These are phyloP conservation scores for Aspergillus bombycis DNA, from an alignment of 2,329 filamentous ascomycete species.

Conservation along the genomic window DNA sequence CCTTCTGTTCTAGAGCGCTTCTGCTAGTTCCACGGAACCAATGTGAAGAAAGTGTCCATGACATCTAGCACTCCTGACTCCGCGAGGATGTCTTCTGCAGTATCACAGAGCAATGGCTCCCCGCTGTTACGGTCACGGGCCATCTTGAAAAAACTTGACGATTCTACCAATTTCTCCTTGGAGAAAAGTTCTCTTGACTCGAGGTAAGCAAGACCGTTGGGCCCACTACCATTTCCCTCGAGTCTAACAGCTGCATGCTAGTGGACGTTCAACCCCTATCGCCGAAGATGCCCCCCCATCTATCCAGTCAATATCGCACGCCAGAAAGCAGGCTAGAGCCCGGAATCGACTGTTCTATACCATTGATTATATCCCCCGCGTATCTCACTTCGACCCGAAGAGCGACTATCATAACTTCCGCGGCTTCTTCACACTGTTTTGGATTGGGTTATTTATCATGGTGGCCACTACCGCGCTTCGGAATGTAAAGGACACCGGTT, in stretches of 20 bases:
- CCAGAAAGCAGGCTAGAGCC: slow-evolving; percentile 79
- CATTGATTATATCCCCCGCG: slow-evolving; percentile 84
- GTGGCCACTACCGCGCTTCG: slow-evolving; percentile 90
- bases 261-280: slow-evolving; percentile 80
- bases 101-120: slow-evolving; percentile 29
- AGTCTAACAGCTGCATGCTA: slow-evolving; percentile 39
- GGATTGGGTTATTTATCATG: slow-evolving; percentile 97
- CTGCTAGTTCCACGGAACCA: slow-evolving; percentile 7
- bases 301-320: slow-evolving; percentile 79
- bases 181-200: slow-evolving; percentile 38
- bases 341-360: slow-evolving; percentile 87
- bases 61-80: slow-evolving; percentile 5
- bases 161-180: slow-evolving; percentile 26
- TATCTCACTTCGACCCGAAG: slow-evolving; percentile 92
- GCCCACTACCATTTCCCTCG: background rate
- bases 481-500: slow-evolving; percentile 92
- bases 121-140: slow-evolving; percentile 38
- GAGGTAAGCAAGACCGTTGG: slow-evolving; percentile 33
- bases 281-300: slow-evolving; percentile 92
- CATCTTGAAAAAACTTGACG: slow-evolving; percentile 31
- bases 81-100: slow-evolving; percentile 35
- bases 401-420: slow-evolving; percentile 94
- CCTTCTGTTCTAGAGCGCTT: background rate
- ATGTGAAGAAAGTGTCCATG: slow-evolving; percentile 22
- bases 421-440: slow-evolving; percentile 97